phyloP scores from a whole-genome alignment of 1,284 basidiomycete genomes.

The Ustilago lituana region DNA sequence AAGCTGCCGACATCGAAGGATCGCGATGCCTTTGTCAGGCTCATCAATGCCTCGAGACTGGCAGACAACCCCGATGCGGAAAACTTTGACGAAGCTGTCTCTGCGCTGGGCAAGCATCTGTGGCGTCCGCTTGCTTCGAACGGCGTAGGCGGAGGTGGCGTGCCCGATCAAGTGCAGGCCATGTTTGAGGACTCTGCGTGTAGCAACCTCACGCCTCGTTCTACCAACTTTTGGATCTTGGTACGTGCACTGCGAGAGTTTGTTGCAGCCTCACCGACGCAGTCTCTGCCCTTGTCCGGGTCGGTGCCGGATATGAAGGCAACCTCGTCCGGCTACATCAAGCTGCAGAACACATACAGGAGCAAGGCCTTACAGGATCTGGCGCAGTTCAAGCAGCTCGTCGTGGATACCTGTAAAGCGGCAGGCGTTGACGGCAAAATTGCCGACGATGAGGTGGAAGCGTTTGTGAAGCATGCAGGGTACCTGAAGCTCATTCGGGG shows the following conservation, averaged over 20 bases:
- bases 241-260: slow-evolving; percentile 78
- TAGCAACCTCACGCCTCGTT: slow-evolving; percentile 65
- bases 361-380: slow-evolving; percentile 78
- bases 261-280: slow-evolving; percentile 67
- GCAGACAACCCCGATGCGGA: slow-evolving; percentile 82
- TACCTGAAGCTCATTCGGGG: slow-evolving; percentile 82
- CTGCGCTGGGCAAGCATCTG: slow-evolving; percentile 59
- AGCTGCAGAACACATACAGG: slow-evolving; percentile 81
- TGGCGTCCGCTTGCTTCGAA: slow-evolving; percentile 59
- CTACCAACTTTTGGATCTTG: slow-evolving; percentile 83
- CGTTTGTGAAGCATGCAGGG: slow-evolving; percentile 90
- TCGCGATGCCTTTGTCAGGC: slow-evolving; percentile 80
- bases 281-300: slow-evolving; percentile 72
- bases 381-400: slow-evolving; percentile 68
- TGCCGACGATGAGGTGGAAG: slow-evolving; percentile 73
- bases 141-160: slow-evolving; percentile 38
- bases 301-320: slow-evolving; percentile 96
- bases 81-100: slow-evolving; percentile 78
- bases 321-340: slow-evolving; percentile 82
- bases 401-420: slow-evolving; percentile 60
- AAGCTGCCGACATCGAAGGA: slow-evolving; percentile 74
- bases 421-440: slow-evolving; percentile 65
- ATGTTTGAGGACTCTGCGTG: slow-evolving; percentile 74
- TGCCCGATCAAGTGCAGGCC: slow-evolving; percentile 48
- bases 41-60: slow-evolving; percentile 72